Evolutionary conservation across 1,284 basidiomycete species (phyloP).

Genomic region (Sphaerobolus stellatus): DNA sequence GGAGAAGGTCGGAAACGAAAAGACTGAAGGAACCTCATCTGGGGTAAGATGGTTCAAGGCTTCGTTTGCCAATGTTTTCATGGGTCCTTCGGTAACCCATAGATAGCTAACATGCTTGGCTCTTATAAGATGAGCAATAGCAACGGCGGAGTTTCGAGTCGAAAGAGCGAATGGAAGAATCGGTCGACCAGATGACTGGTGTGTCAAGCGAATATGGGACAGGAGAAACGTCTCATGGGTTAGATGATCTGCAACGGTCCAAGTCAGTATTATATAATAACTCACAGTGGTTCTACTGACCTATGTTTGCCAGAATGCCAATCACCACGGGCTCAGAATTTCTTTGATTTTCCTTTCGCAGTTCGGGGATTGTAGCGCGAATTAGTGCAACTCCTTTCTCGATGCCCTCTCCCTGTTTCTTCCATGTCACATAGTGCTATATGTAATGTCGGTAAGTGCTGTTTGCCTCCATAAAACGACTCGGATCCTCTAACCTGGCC

Average conservation of each 20-base stretch:
- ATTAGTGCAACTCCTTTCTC: neutral
- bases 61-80: neutral
- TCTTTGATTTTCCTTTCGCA: neutral
- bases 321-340: neutral
- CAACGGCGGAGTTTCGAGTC: neutral
- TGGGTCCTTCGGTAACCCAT: neutral
- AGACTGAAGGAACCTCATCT: neutral
- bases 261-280: no score
- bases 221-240: neutral
- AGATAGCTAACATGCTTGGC: neutral
- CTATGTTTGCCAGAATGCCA: neutral
- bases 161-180: neutral
- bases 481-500: no score
- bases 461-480: no score
- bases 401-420: neutral
- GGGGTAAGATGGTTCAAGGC: neutral
- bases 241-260: neutral
- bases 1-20: neutral
- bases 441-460: no score
- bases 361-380: neutral
- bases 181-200: neutral
- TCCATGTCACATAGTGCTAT: neutral
- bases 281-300: no score
- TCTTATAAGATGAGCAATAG: neutral
- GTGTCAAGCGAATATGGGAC: neutral